Percentiles rank a stretch among this genome's conserved stretches.
These are phyloP conservation scores for Emericellopsis terricola DNA, from an alignment of 495 filamentous ascomycete species.

Conservation along the genomic window DNA sequence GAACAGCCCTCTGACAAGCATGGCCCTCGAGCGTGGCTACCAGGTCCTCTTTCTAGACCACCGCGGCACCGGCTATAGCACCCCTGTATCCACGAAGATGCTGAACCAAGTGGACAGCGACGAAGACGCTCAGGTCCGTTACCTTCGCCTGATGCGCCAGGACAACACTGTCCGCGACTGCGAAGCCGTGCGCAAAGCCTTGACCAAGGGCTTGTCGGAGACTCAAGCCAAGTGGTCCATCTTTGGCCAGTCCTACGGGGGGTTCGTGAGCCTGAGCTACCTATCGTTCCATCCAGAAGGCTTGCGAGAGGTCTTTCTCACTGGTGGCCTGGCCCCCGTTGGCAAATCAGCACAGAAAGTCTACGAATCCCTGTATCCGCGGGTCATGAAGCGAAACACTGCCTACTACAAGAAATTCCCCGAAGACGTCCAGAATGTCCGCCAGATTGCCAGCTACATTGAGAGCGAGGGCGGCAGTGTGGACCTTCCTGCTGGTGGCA, in stretches of 20 bases:
- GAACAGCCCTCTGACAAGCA: constrained; percentile 41
- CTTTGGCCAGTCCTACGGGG: constrained; percentile 84
- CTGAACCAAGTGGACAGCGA: constrained; percentile 22
- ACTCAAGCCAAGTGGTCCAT: constrained; percentile 64
- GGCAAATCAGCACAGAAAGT: constrained; percentile 53
- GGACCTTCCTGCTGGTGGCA: constrained; percentile 45
- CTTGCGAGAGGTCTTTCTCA: constrained; percentile 64
- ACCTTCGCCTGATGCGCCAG: constrained; percentile 73
- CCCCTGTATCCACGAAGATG: constrained; percentile 51
- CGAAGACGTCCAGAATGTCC: constrained; percentile 58
- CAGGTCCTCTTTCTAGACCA: constrained; percentile 75
- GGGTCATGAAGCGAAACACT: constrained; percentile 43
- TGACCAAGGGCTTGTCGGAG: constrained; percentile 51
- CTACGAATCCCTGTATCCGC: constrained; percentile 50
- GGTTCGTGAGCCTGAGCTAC: constrained; percentile 68
- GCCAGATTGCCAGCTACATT: constrained; percentile 45
- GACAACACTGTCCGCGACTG: constrained; percentile 80
- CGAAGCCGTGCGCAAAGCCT: constrained; percentile 59
- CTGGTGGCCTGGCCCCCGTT: constrained; percentile 67
- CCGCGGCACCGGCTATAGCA: constrained; percentile 73
- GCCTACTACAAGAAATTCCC: constrained; percentile 76
- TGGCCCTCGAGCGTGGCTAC: constrained; percentile 67
- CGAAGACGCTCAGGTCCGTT: constrained; percentile 41
- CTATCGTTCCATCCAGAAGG: constrained; percentile 63
- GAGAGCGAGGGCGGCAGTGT: constrained; percentile 31